Base-by-base conservation (phyloP, 257 asterid genomes). In the Asclepias syriaca region DNA sequence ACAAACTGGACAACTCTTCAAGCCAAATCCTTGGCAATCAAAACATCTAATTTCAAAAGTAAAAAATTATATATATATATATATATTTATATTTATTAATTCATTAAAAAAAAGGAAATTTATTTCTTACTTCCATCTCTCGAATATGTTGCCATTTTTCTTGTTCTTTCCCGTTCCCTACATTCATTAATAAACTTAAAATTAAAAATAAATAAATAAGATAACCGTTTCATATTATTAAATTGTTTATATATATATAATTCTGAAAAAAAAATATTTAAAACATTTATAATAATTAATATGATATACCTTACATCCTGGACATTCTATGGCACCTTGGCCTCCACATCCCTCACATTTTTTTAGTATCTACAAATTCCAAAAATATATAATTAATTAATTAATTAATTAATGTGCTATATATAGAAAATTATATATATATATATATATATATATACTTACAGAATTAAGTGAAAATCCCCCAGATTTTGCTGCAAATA, bases 121-220 rank as follows among this genome's bases (percentile, higher is more conserved):
- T 29, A 11, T 4, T 4, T 2, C 96, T 75, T 78, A 92, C 98
- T 92, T 92, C 96, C 97, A 88, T 60, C 96, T 82, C 83, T 92
- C 96, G 60, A 92, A 92, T 11, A 92, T 90, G 69, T 92, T 90
- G 13, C 97, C 98, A 37, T 90, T 92, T 86, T 92, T 92, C 86
- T 92, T 92, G 80, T 92, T 90, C 85, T 84, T 92, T 37, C 98
- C 97, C 0, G 98, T 87, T 51, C 98, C 98, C 96, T 92, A 75
- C 4, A 73, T 34, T 58, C 8, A 59, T 5, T 0, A 12, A 50
- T 0, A 49, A 12, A 49, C 18, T 49, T 49, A 14, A 49, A 49
- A 11, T 34, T 34, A 34, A 34, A 34, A 34, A 34, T 29, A 34
- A 34, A 34, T 3, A 34, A 34, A 34, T 0, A 34, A 0, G 0